Base-by-base conservation (phyloP, 352 stramenopile species). In the Pythium insidiosum region DNA sequence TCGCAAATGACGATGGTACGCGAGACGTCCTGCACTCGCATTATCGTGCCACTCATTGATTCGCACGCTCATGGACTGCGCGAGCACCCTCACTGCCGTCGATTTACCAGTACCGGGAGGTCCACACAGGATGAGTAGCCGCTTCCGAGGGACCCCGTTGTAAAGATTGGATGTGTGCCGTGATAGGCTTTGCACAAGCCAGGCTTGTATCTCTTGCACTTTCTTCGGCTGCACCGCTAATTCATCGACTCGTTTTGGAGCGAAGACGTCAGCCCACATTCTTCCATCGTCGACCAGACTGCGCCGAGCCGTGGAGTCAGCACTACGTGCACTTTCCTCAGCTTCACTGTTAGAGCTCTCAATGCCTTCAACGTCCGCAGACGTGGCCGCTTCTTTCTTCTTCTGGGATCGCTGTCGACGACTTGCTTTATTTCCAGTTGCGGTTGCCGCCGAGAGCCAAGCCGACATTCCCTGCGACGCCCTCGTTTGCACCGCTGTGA, bases 161-260 rank as follows among this genome's bases (percentile, higher is more conserved):
- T 9, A 33, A 33, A 15, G 15, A 33, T 9, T 33, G 9, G 28
- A 15, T 33, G 28, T 15, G 25, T 13, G n/a, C n/a, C n/a, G n/a
- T n/a, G n/a, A n/a, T n/a, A n/a, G n/a, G 15, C 28, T 33, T 33
- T 33, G 28, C 28, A 26, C 20, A 0, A 94, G 33, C 81, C 81
- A 94, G 6, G 73, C 64, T 10, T 55, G 65, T 1, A 94, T 63
- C 46, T 90, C 75, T 24, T 82, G 62, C 9, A 80, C 47, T 54
- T 94, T 94, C 42, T 88, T 89, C 57, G 85, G 88, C 49, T 87
- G 82, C 16, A 94, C 61, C 41, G 76, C 87, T 2, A 94, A 52
- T 1, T 94, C 68, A n/a, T 83, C 70, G 5, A 83, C 56, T n/a
- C 45, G 57, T 16, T 33, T 33, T 59, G 53, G 0, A 76, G 73